phyloP scores from a whole-genome alignment of 495 filamentous ascomycete species.

The Podospora australis region DNA sequence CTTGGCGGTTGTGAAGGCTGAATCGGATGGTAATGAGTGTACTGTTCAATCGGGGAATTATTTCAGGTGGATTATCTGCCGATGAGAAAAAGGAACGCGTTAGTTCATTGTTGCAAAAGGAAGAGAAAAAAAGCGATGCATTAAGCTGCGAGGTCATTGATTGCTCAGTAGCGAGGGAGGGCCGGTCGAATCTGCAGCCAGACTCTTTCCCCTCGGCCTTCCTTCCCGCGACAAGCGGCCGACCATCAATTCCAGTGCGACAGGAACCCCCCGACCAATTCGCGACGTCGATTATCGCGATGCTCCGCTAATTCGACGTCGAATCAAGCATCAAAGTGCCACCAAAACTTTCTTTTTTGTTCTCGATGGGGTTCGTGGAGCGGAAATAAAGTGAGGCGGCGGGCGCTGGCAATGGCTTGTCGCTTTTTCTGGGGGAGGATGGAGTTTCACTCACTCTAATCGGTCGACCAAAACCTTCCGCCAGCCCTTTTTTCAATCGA shows the following conservation, averaged over 20 bases:
- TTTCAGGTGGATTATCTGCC: constrained; percentile 4
- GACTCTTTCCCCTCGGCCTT: background rate
- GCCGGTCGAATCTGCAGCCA: background rate
- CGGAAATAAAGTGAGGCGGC: too few relatives aligned
- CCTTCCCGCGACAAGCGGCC: background rate
- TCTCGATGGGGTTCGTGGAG: background rate
- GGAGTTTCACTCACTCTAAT: constrained; percentile 5
- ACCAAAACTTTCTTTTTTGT: too few relatives aligned
- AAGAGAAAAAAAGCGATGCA: too few relatives aligned
- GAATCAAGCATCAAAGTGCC: too few relatives aligned
- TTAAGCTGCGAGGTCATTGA: too few relatives aligned
- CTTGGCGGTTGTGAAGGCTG: constrained; percentile 41
- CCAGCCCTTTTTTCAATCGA: constrained; percentile 13
- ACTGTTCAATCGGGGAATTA: constrained; percentile 16
- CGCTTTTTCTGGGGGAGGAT: background rate
- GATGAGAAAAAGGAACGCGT: constrained; percentile 1
- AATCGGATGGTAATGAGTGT: constrained; percentile 13
- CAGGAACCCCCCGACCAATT: background rate
- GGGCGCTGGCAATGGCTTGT: too few relatives aligned
- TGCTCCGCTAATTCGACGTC: background rate
- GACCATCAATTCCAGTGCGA: background rate
- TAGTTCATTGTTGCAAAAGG: too few relatives aligned
- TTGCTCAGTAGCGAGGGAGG: too few relatives aligned
- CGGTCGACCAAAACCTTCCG: constrained; percentile 1
- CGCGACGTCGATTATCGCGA: too few relatives aligned